phyloP scores from a whole-genome alignment of 73 alveolate species.

The Paramecium octaurelia region DNA sequence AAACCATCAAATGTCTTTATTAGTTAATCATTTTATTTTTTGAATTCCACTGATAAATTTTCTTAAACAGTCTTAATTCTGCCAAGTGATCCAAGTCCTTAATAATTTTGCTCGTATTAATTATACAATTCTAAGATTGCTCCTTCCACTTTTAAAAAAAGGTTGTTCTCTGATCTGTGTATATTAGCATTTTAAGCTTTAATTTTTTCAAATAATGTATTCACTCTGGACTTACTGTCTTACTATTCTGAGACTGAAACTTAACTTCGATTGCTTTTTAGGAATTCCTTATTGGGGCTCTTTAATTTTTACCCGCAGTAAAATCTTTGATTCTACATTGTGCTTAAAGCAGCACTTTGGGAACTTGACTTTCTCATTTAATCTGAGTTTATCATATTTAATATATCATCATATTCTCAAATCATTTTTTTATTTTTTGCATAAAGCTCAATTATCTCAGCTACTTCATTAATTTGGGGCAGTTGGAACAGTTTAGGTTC shows the following conservation, averaged over 20 bases:
- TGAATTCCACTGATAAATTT: neutral
- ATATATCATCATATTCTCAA: neutral
- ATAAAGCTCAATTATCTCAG: neutral
- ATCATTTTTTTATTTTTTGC: neutral
- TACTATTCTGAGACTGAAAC: neutral
- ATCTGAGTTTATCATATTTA: neutral
- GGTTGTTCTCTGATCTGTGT: neutral
- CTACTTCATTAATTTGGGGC: neutral
- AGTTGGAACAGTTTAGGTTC: neutral
- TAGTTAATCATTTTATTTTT: neutral
- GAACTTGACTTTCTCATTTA: neutral
- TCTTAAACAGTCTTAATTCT: neutral
- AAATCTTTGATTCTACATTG: neutral
- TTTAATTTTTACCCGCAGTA: neutral
- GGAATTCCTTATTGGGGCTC: neutral
- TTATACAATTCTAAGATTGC: conserved; percentile 15
- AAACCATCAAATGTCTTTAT: conserved; percentile 31
- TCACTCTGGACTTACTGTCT: neutral
- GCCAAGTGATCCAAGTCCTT: neutral
- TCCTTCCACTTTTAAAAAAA: neutral
- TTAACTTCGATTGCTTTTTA: neutral
- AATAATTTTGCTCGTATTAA: conserved; percentile 24
- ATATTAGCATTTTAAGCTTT: neutral
- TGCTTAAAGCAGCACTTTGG: neutral
- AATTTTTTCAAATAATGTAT: neutral